Conservation (phyloP, 148 eudicot genomes). For the Euryodendron excelsum region DNA sequence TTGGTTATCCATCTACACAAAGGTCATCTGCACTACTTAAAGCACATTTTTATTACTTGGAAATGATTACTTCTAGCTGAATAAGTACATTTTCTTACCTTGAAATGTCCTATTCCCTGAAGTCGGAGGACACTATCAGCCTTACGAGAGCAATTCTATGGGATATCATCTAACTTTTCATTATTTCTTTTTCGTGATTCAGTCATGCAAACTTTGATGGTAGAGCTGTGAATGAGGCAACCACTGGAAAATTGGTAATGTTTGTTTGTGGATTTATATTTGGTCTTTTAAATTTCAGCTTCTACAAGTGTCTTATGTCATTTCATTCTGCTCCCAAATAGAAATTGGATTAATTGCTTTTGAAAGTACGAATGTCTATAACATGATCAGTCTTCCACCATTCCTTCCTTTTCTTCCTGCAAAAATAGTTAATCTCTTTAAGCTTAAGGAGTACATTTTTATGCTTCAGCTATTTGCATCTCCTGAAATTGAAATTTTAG, state of each 20-base stretch:
- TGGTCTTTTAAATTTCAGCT: background rate
- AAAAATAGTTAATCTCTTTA: too few relatives aligned
- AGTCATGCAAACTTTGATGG: conserved; percentile 46
- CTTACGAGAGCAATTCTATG: background rate
- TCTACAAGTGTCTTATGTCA: background rate
- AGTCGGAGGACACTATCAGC: conserved; percentile 20
- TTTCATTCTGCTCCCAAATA: background rate
- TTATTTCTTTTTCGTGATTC: conserved; percentile 29
- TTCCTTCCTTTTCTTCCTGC: background rate
- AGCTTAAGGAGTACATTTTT: background rate
- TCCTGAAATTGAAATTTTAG: background rate
- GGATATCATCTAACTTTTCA: conserved; percentile 14
- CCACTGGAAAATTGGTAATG: conserved; percentile 37
- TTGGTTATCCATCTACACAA: conserved; percentile 96
- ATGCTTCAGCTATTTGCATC: background rate
- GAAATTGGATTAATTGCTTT: background rate
- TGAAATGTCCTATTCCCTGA: conserved; percentile 25
- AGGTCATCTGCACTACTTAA: conserved; percentile 97
- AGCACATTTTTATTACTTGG: conserved; percentile 57
- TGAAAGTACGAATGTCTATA: background rate
- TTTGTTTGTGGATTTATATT: background rate
- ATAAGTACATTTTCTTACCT: conserved; percentile 24
- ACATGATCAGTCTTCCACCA: background rate
- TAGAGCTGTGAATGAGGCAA: conserved; percentile 39
- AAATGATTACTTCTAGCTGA: conserved; percentile 29